These are phyloP conservation scores for Talaromyces ruber DNA, from an alignment of 495 filamentous ascomycete genomes.

Conservation along the genomic window DNA sequence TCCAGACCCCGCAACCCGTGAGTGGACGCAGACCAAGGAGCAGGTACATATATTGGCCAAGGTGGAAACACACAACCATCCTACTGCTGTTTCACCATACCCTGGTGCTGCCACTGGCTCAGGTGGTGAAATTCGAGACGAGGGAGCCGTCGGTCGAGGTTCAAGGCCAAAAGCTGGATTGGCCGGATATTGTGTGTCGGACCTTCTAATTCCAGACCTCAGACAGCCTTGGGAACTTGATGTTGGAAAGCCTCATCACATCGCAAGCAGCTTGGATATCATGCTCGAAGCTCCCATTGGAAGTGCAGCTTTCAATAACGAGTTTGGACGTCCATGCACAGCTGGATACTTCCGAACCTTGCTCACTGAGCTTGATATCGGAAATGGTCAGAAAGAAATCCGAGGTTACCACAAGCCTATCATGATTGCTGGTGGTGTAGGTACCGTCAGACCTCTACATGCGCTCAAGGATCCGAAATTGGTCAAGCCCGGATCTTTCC, in stretches of 20 bases:
- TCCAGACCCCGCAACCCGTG: slow-evolving; percentile 71
- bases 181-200: slow-evolving; percentile 87
- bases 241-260: slow-evolving; percentile 82
- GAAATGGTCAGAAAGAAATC: slow-evolving; percentile 57
- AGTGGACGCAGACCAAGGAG: slow-evolving; percentile 85
- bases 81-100: slow-evolving; percentile 85
- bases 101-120: slow-evolving; percentile 86
- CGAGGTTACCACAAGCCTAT: slow-evolving; percentile 97
- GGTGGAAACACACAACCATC: slow-evolving; percentile 97
- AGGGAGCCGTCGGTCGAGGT: slow-evolving; percentile 87
- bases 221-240: slow-evolving; percentile 82
- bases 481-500: slow-evolving; percentile 73
- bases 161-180: slow-evolving; percentile 91
- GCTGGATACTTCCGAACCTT: slow-evolving; percentile 86
- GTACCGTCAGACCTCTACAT: slow-evolving; percentile 90
- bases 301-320: slow-evolving; percentile 92
- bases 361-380: slow-evolving; percentile 53
- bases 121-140: slow-evolving; percentile 90
- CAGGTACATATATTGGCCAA: slow-evolving; percentile 82
- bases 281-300: slow-evolving; percentile 97
- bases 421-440: slow-evolving; percentile 95
- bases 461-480: slow-evolving; percentile 71
- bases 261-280: slow-evolving; percentile 87
- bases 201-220: slow-evolving; percentile 77
- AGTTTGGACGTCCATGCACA: slow-evolving; percentile 90